Evolutionary conservation across 495 filamentous ascomycete species (phyloP).

Genomic region (Thermochaetoides thermophila): DNA sequence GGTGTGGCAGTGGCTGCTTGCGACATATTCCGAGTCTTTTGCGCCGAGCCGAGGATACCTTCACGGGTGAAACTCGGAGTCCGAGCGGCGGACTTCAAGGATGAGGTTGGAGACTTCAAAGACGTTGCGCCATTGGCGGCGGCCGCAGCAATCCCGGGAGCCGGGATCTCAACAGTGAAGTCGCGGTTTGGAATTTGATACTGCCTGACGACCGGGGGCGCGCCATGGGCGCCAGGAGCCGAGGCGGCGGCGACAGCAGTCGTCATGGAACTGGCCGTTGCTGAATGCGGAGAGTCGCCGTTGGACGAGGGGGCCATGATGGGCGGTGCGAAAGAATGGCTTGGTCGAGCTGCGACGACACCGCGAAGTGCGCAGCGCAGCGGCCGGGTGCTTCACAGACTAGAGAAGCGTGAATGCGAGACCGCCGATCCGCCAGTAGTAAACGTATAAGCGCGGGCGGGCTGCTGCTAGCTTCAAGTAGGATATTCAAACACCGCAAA

Average conservation of each 20-base stretch:
- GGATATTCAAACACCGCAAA: conserved; percentile 7
- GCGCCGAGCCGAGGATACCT: conserved; percentile 42
- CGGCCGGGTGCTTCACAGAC: conserved; percentile 1
- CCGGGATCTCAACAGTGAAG: conserved; percentile 34
- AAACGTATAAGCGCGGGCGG: conserved; percentile 1
- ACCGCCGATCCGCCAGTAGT: conserved; percentile 1
- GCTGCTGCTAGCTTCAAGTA: background rate
- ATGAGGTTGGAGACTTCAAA: conserved; percentile 37
- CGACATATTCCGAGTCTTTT: conserved; percentile 39
- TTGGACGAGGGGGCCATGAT: conserved; percentile 37
- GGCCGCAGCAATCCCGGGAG: conserved; percentile 25
- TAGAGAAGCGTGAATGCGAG: background rate
- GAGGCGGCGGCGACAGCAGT: conserved; percentile 16
- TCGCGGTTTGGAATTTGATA: conserved; percentile 32
- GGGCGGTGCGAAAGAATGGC: background rate
- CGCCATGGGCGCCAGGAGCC: too few relatives aligned
- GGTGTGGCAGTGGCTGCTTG: conserved; percentile 26
- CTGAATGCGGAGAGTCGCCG: conserved; percentile 35
- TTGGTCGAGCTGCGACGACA: background rate
- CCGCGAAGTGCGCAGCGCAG: background rate
- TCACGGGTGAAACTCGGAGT: conserved; percentile 38
- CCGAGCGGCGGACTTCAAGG: conserved; percentile 30
- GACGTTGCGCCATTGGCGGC: conserved; percentile 27
- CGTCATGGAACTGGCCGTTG: conserved; percentile 20
- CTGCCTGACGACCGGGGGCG: conserved; percentile 26